Evolutionary conservation across 1,284 basidiomycete species (phyloP), one percentile per base, ranked within the genome.

Genomic region (Abortiporus biennis): DNA sequence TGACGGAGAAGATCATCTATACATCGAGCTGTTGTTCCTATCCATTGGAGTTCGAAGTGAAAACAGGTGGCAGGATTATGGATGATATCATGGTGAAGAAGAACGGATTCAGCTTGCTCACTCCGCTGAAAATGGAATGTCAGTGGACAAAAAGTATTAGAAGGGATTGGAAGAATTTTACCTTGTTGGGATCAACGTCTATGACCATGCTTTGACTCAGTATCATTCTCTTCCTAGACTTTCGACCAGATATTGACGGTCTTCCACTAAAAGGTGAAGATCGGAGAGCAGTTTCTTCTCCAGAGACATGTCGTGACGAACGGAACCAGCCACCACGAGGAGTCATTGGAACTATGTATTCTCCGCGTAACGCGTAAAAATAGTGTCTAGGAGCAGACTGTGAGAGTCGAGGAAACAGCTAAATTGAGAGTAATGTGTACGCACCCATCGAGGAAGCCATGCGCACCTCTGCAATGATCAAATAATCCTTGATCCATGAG

Each of bases 21-120:
- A 49, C 87, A 85, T n/a, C 90, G 80, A n/a, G 92, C 90, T 0
- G 92, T 94, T 0, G 93, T 91, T 6, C 92, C 93, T 19, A 98
- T 84, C 95, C 96, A 99, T 52, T 98, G 92, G 32, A 99, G 72
- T 63, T 99, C 94, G 55, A 96, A 92, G 63, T 96, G 92, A 66
- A 94, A 94, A 43, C 90, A 91, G 31, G 86, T 94, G 13, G 74
- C 76, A 0, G 90, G 85, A 56, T 95, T 95, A 62, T 96, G 92
- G 40, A 93, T 87, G 45, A 94, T 80, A 61, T 96, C 93, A 57
- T 92, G 81, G 57, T 96, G 92, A 22, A 95, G 70, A 29, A 93
- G 74, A 19, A 92, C 87, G 3, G 83, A 79, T 57, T 96, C 92
- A 1, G 91, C 85, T 52, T 92, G 82, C 56, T 91, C 85, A 48